Conservation (phyloP, 805 yeast genomes). For the Schwanniomyces pseudopolymorphus region DNA sequence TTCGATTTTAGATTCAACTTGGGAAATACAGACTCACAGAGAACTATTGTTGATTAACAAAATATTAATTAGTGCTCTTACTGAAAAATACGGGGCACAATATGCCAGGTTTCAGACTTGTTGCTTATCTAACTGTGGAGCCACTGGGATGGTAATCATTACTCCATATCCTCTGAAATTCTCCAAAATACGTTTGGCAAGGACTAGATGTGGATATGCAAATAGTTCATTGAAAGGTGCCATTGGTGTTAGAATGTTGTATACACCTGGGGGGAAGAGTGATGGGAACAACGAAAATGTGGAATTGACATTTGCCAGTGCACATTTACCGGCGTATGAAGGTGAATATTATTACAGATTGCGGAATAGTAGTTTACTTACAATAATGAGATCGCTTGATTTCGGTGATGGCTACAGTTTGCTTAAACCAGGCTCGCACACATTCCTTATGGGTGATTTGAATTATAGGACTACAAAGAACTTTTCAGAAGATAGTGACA, state of each 20-base stretch:
- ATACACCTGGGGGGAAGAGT: slow-evolving; percentile 18
- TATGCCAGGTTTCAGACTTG: slow-evolving; percentile 40
- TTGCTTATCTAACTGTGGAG: slow-evolving; percentile 51
- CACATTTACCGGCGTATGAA: slow-evolving; percentile 80
- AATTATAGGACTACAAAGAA: slow-evolving; percentile 62
- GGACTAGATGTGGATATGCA: slow-evolving; percentile 54
- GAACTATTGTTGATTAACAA: slow-evolving; percentile 37
- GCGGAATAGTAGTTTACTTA: slow-evolving; percentile 54
- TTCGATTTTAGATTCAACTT: slow-evolving; percentile 54
- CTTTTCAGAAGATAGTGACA: slow-evolving; percentile 8
- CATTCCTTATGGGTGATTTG: slow-evolving; percentile 81
- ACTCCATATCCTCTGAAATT: slow-evolving; percentile 41
- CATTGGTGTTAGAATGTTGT: slow-evolving; percentile 54
- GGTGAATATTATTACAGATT: slow-evolving; percentile 47
- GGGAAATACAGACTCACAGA: slow-evolving; percentile 33
- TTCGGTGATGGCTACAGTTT: slow-evolving; percentile 58
- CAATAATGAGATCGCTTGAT: slow-evolving; percentile 52
- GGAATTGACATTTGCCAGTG: slow-evolving; percentile 60
- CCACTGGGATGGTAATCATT: slow-evolving; percentile 54
- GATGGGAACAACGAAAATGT: slow-evolving; percentile 14
- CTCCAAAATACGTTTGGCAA: slow-evolving; percentile 23
- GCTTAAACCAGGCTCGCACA: slow-evolving; percentile 53
- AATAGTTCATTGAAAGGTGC: slow-evolving; percentile 76
- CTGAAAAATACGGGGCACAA: slow-evolving; percentile 25
- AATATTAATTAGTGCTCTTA: slow-evolving; percentile 32